These are phyloP conservation scores for Phoenix dactylifera DNA, from an alignment of 176 grass and related monocot genomes.

Conservation along the genomic window DNA sequence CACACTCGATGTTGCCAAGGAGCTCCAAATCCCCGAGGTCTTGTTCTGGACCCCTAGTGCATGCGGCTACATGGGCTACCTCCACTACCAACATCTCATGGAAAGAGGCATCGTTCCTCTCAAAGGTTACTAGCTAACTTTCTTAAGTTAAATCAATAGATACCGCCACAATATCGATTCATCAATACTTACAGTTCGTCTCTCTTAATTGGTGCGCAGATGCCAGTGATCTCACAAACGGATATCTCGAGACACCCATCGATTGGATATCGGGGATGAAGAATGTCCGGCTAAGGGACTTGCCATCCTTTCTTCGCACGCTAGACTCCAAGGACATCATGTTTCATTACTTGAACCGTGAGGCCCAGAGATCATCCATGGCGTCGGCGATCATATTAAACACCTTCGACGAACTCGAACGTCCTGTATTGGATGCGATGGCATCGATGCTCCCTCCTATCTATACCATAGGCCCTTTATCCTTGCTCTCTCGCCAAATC, in stretches of 20 bases:
- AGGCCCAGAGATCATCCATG: background rate
- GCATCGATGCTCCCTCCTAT: constrained; percentile 1
- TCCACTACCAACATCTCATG: background rate
- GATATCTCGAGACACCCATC: background rate
- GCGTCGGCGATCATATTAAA: background rate
- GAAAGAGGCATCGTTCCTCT: background rate
- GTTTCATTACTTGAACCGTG: background rate
- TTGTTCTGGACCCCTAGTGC: constrained; percentile 5
- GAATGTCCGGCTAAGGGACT: constrained; percentile 4
- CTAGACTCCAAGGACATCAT: background rate
- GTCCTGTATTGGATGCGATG: constrained; percentile 3
- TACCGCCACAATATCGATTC: no score
- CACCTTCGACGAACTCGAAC: constrained; percentile 8
- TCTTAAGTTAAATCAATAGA: no score
- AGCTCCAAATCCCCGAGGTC: constrained; percentile 1
- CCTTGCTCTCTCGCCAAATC: background rate
- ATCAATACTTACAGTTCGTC: background rate
- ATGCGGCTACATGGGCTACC: constrained; percentile 2
- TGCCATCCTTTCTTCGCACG: constrained; percentile 3
- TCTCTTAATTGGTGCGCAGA: background rate
- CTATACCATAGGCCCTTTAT: background rate
- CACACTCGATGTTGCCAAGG: background rate
- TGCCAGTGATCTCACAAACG: background rate
- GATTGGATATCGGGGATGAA: constrained; percentile 9
- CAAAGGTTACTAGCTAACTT: background rate